A percentile compares a stretch with the other conserved stretches of the same genome.
phyloP scores from a whole-genome alignment of 768 basidiomycete genomes.

The Cystofilobasidium macerans region DNA sequence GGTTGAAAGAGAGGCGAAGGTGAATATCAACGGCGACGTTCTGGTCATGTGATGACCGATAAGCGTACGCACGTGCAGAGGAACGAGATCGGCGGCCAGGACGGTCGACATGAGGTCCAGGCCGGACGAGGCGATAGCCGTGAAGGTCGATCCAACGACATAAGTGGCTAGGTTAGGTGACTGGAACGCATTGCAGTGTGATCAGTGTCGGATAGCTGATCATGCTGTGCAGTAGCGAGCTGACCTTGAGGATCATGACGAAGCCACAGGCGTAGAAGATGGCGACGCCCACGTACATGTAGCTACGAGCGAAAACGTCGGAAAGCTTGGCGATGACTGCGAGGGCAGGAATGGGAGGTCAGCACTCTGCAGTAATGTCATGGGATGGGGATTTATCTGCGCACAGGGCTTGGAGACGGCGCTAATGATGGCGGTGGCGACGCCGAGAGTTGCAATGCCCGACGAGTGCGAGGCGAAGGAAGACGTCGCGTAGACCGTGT shows the following conservation, averaged over 20 bases:
- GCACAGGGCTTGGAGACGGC: constrained; percentile 30
- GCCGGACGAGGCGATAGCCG: constrained; percentile 1
- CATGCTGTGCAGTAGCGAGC: not conserved
- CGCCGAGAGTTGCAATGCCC: constrained; percentile 32
- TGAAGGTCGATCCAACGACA: not conserved
- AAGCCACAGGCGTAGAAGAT: constrained; percentile 34
- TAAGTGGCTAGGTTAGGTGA: constrained; percentile 30
- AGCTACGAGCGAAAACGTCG: constrained; percentile 33
- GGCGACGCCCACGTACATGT: constrained; percentile 27
- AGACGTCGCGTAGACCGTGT: constrained; percentile 34
- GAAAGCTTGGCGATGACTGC: constrained; percentile 32
- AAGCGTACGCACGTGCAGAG: not conserved
- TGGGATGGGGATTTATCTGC: not conserved
- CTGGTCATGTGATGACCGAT: too few relatives aligned
- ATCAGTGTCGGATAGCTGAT: too few relatives aligned
- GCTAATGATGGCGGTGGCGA: constrained; percentile 34
- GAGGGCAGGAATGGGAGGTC: not conserved
- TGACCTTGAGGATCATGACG: constrained; percentile 32
- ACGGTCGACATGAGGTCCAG: constrained; percentile 3
- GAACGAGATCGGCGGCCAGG: constrained; percentile 4
- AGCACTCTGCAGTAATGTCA: too few relatives aligned
- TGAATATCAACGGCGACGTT: too few relatives aligned
- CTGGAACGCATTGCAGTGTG: constrained; percentile 31
- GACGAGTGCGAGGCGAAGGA: constrained; percentile 33
- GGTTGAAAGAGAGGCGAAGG: not conserved